Percentiles rank a stretch among this genome's conserved stretches.
Conservation (phyloP, 1,284 basidiomycete genomes). For the Crepidotus sp. region DNA sequence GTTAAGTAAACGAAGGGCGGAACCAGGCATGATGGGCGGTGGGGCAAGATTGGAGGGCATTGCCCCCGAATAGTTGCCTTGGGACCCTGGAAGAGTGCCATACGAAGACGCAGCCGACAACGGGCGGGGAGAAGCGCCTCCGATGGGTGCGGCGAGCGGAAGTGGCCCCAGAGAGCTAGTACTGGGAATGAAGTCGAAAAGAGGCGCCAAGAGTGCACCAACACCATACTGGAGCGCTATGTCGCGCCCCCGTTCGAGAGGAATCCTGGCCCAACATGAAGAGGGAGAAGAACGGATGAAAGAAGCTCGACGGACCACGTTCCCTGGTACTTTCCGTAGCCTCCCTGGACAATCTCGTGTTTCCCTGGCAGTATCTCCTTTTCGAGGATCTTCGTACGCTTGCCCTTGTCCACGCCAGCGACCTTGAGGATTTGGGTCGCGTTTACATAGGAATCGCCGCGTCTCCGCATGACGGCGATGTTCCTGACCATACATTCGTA, state of each 20-base stretch:
- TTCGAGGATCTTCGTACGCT: constrained; percentile 95
- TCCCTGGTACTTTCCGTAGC: constrained; percentile 98
- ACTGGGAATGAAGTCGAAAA: constrained; percentile 86
- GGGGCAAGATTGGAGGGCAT: constrained; percentile 54
- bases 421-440: constrained; percentile 99
- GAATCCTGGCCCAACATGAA: constrained; percentile 57
- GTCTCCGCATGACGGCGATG: constrained; percentile 96
- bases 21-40: constrained; percentile 74
- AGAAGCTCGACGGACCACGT: constrained; percentile 65
- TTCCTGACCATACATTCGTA: constrained; percentile 97
- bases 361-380: constrained; percentile 94
- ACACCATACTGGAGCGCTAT: constrained; percentile 89
- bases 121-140: constrained; percentile 41
- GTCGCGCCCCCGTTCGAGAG: constrained; percentile 82
- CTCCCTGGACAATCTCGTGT: constrained; percentile 99
- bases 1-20: constrained; percentile 68
- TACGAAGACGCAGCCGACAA: constrained; percentile 47
- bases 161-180: constrained; percentile 56
- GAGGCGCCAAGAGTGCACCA: constrained; percentile 70
- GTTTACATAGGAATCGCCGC: constrained; percentile 91
- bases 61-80: constrained; percentile 34
- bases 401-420: constrained; percentile 95
- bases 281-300: constrained; percentile 1
- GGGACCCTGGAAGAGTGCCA: constrained; percentile 21
- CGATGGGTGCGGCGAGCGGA: constrained; percentile 42